Conservation (phyloP, 352 stramenopile species). For the Pythium graminicola region DNA sequence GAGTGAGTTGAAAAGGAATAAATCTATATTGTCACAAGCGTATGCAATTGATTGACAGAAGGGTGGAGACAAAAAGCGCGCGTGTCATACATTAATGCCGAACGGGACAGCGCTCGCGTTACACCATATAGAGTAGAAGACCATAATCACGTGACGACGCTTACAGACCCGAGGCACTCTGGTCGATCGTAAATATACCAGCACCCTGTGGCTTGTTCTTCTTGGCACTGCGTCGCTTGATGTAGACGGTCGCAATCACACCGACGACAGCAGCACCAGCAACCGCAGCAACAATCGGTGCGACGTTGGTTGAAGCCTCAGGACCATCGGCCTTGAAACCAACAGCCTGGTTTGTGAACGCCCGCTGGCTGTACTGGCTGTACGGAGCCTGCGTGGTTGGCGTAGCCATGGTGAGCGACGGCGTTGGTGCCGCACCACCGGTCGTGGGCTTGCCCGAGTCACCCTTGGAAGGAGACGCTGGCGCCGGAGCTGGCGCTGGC, state of each 20-base stretch:
- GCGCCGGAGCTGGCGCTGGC: constrained; percentile 2
- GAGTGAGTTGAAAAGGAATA: constrained; percentile 4
- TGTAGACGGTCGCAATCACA: constrained; percentile 46
- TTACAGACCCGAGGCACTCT: constrained; percentile 67
- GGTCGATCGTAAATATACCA: constrained; percentile 73
- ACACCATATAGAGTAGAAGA: constrained; percentile 29
- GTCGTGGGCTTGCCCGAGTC: constrained; percentile 13
- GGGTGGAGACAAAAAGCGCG: constrained; percentile 14
- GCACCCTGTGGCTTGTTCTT: constrained; percentile 39
- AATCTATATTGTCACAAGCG: constrained; percentile 12
- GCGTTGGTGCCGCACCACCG: constrained; percentile 6
- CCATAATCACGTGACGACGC: constrained; percentile 6
- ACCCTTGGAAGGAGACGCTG: not conserved
- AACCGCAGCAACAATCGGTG: constrained; percentile 29
- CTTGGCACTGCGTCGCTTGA: constrained; percentile 56
- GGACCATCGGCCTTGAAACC: constrained; percentile 32
- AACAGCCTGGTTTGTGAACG: constrained; percentile 30
- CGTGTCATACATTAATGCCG: constrained; percentile 22
- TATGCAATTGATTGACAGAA: not conserved
- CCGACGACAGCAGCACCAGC: constrained; percentile 42
- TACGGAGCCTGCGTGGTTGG: constrained; percentile 12
- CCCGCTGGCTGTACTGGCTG: constrained; percentile 4
- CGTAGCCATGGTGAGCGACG: constrained; percentile 9
- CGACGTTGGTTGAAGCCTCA: not conserved
- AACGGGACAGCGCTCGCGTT: constrained; percentile 20